Evolutionary conservation across 2,329 filamentous ascomycete genomes (phyloP).

Genomic region (Kalaharituber pfeilii): DNA sequence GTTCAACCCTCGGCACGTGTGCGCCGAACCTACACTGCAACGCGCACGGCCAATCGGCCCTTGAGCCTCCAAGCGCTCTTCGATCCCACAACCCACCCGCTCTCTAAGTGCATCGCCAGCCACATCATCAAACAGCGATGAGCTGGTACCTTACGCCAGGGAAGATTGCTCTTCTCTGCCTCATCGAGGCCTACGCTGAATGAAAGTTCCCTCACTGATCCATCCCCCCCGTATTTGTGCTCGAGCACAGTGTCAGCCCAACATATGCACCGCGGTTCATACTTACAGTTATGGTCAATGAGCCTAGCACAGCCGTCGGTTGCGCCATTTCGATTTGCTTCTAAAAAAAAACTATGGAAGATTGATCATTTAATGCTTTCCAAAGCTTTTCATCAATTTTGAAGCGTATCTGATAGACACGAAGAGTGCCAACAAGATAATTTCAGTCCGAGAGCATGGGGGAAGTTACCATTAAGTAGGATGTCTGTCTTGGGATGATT

Average conservation of each 20-base stretch:
- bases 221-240: constrained; percentile 57
- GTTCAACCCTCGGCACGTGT: no score
- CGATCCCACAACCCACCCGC: no score
- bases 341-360: constrained; percentile 60
- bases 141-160: constrained; percentile 43
- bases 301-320: constrained; percentile 34
- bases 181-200: constrained; percentile 67
- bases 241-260: constrained; percentile 43
- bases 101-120: no score
- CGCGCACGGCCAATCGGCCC: no score
- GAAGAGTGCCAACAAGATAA: constrained; percentile 37
- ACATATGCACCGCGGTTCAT: constrained; percentile 34
- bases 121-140: neutral
- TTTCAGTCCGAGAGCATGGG: constrained; percentile 27
- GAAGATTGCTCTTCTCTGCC: constrained; percentile 63
- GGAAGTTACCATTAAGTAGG: constrained; percentile 18
- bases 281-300: constrained; percentile 27
- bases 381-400: constrained; percentile 44
- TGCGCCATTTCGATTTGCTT: constrained; percentile 78
- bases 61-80: no score
- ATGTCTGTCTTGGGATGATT: constrained; percentile 70
- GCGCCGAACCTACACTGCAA: no score
- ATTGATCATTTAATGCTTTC: constrained; percentile 68
- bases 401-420: constrained; percentile 45
- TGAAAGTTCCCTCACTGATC: constrained; percentile 49